A percentile compares a stretch with the other conserved stretches of the same genome.
phyloP scores from a whole-genome alignment of 345 rosid genomes.

The Orychophragmus violaceus region DNA sequence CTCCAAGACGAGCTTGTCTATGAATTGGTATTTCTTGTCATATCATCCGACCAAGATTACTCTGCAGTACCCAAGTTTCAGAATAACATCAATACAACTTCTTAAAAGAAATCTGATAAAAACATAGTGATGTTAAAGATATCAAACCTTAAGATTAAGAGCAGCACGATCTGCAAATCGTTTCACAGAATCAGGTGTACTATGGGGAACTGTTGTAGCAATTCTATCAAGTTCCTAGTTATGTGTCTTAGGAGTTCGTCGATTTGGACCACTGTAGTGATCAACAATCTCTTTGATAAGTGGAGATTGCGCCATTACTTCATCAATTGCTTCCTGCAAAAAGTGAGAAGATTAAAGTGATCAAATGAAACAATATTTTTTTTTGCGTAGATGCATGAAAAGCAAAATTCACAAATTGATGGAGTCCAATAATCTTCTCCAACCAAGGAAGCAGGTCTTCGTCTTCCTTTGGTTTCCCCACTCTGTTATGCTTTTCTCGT shows the following conservation, averaged over 20 bases:
- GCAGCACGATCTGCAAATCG: too few relatives aligned
- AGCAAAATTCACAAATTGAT: neutral
- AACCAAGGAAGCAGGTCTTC: too few relatives aligned
- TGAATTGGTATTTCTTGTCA: slow-evolving; percentile 83
- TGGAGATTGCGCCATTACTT: too few relatives aligned
- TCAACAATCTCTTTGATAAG: slow-evolving; percentile 71
- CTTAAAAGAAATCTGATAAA: neutral
- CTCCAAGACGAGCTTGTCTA: slow-evolving; percentile 79
- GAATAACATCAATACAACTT: neutral
- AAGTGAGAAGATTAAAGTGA: neutral
- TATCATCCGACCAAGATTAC: too few relatives aligned
- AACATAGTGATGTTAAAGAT: neutral
- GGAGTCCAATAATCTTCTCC: too few relatives aligned
- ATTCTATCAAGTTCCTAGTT: slow-evolving; percentile 69
- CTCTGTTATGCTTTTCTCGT: too few relatives aligned
- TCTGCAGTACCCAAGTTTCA: slow-evolving; percentile 43
- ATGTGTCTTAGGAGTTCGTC: slow-evolving; percentile 77
- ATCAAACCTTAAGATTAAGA: too few relatives aligned
- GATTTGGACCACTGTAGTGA: slow-evolving; percentile 82
- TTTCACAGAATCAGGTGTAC: too few relatives aligned
- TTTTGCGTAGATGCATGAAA: neutral
- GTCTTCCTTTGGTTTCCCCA: too few relatives aligned
- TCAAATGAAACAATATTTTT: neutral
- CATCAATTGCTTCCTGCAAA: slow-evolving; percentile 56
- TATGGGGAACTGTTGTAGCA: too few relatives aligned